Evolutionary conservation across 345 rosid genomes (phyloP).

Genomic region (Psidium friedrichsthalianum): DNA sequence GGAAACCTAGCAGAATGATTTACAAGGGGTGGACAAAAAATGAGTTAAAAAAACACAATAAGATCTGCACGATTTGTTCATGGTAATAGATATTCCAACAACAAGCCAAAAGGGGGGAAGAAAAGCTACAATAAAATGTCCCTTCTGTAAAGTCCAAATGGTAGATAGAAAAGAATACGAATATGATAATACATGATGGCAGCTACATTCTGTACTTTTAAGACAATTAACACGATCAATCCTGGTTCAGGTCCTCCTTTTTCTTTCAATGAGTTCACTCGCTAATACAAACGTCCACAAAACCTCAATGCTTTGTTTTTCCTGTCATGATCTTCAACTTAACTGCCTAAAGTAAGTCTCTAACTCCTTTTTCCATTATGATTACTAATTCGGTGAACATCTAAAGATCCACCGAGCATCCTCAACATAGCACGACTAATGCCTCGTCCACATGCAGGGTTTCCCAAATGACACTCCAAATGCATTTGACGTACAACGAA

Average conservation of each 20-base stretch:
- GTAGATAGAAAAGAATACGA: neutral
- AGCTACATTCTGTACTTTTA: neutral
- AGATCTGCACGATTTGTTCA: neutral
- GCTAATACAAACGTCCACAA: neutral
- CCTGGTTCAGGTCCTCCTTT: neutral
- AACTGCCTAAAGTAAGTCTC: neutral
- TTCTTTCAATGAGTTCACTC: neutral
- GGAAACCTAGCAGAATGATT: conserved; percentile 53
- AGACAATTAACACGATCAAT: neutral
- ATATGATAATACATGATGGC: neutral
- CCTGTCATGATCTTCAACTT: neutral
- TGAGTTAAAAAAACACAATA: neutral
- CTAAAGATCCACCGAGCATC: neutral
- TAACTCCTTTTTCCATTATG: neutral
- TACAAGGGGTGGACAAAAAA: neutral
- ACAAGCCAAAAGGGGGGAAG: neutral
- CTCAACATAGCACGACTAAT: neutral
- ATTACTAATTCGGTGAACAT: neutral
- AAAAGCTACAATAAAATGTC: neutral
- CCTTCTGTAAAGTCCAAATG: neutral
- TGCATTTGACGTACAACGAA: neutral
- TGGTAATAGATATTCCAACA: neutral
- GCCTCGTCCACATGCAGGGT: neutral
- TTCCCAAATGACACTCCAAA: neutral
- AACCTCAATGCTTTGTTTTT: neutral